Percentiles rank a stretch among this genome's conserved stretches.
Evolutionary conservation across 305 asterid species (phyloP).

Genomic region (Ilex paraguariensis): DNA sequence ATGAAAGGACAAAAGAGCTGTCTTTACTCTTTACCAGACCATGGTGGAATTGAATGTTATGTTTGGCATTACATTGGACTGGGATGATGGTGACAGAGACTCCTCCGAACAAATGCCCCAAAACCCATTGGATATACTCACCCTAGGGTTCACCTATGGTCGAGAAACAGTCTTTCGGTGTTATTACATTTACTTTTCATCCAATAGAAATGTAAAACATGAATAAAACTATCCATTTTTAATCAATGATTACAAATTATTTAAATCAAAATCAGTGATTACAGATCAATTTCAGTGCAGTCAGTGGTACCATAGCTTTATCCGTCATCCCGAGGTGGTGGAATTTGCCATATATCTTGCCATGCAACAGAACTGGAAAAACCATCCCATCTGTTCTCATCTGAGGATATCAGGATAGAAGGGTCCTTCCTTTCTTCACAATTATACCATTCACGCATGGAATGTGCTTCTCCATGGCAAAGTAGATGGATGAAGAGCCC

Average conservation of each 20-base stretch:
- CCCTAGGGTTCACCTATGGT: background rate
- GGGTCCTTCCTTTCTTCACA: conserved; percentile 8
- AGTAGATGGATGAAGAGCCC: no score
- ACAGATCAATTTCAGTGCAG: no score
- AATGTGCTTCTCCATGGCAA: conserved; percentile 20
- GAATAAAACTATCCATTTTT: no score
- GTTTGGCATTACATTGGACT: conserved; percentile 32
- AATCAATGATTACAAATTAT: no score
- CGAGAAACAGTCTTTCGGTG: no score
- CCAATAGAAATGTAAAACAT: no score
- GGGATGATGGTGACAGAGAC: conserved; percentile 26
- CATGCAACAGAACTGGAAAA: background rate
- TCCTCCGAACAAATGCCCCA: conserved; percentile 7
- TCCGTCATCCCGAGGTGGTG: no score
- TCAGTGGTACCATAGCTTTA: no score
- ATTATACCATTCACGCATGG: conserved; percentile 40
- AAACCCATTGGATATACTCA: conserved; percentile 31
- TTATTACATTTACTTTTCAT: no score
- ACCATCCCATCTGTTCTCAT: background rate
- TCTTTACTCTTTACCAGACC: background rate
- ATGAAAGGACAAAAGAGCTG: conserved; percentile 4
- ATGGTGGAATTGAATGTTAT: conserved; percentile 14
- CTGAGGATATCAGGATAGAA: background rate
- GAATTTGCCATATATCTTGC: no score
- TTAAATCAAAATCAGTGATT: no score